Evolutionary conservation across 257 asterid species (phyloP).

Genomic region (Linderniella brevidens): DNA sequence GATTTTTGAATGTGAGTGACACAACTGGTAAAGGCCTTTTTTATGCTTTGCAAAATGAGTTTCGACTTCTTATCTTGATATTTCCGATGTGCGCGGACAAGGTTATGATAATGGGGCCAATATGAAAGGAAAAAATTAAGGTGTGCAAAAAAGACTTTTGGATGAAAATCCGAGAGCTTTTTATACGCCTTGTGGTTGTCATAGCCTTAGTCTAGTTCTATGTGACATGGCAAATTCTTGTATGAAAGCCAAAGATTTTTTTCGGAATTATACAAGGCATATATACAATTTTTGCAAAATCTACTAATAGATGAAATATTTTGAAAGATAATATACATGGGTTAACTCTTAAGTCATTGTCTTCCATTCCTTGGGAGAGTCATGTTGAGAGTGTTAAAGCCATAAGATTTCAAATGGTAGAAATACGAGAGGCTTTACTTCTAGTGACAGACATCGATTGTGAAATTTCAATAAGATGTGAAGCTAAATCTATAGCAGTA

Average conservation of each 20-base stretch:
- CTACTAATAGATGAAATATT: too few species aligned
- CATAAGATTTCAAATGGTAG: background rate
- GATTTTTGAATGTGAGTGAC: background rate
- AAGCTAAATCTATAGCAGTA: background rate
- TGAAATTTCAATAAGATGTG: background rate
- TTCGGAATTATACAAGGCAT: background rate
- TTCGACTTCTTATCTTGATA: background rate
- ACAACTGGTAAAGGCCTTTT: constrained; percentile 1
- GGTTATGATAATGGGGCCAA: background rate
- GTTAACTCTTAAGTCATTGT: too few species aligned
- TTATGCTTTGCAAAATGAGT: background rate
- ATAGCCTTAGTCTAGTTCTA: background rate
- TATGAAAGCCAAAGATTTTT: background rate
- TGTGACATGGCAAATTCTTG: background rate
- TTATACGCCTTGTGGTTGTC: background rate
- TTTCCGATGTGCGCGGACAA: too few species aligned
- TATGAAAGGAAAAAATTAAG: background rate
- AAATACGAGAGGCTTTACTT: background rate
- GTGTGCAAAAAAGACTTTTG: background rate
- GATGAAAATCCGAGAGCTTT: background rate
- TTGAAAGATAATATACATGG: too few species aligned
- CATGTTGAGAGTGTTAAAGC: background rate
- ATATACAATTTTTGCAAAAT: too few species aligned
- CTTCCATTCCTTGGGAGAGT: background rate
- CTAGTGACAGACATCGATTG: background rate